These are phyloP conservation scores for Passiflora organensis DNA, from an alignment of 345 rosid species.

Conservation along the genomic window DNA sequence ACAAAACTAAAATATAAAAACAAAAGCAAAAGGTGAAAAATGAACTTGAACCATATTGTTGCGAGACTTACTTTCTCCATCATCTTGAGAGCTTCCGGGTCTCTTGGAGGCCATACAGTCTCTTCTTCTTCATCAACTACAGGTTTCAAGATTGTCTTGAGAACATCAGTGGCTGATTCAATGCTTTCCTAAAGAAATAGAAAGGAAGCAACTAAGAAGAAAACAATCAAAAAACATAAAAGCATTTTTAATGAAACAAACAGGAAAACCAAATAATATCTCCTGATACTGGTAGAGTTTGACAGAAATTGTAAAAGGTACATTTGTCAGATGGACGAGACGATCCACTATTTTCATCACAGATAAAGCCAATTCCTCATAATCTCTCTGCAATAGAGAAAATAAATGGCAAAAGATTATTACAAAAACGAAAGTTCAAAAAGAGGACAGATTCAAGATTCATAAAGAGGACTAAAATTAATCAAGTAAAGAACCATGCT, in stretches of 20 bases:
- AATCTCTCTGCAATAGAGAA: slow-evolving; percentile 66
- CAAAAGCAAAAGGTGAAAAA: too few relatives aligned
- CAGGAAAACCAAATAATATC: neutral
- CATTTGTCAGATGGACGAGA: slow-evolving; percentile 77
- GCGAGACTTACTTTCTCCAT: slow-evolving; percentile 59
- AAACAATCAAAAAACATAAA: neutral
- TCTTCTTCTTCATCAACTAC: slow-evolving; percentile 63
- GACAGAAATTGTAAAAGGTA: slow-evolving; percentile 19
- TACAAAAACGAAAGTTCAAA: slow-evolving; percentile 4
- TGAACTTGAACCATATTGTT: neutral
- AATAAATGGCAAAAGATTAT: slow-evolving; percentile 9
- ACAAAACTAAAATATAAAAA: neutral
- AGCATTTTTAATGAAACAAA: neutral
- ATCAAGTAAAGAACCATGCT: slow-evolving; percentile 48
- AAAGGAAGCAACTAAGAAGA: neutral
- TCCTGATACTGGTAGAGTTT: neutral
- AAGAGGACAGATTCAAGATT: slow-evolving; percentile 12
- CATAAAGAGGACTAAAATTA: slow-evolving; percentile 15
- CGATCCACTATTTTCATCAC: slow-evolving; percentile 83
- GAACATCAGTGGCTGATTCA: slow-evolving; percentile 79
- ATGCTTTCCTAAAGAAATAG: slow-evolving; percentile 63
- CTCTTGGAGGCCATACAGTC: slow-evolving; percentile 77
- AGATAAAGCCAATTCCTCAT: slow-evolving; percentile 73
- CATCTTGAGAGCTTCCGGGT: slow-evolving; percentile 54
- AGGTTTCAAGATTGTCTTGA: slow-evolving; percentile 65